phyloP scores from a whole-genome alignment of 108 stramenopile genomes.

The Stephanodiscus minutulus region DNA sequence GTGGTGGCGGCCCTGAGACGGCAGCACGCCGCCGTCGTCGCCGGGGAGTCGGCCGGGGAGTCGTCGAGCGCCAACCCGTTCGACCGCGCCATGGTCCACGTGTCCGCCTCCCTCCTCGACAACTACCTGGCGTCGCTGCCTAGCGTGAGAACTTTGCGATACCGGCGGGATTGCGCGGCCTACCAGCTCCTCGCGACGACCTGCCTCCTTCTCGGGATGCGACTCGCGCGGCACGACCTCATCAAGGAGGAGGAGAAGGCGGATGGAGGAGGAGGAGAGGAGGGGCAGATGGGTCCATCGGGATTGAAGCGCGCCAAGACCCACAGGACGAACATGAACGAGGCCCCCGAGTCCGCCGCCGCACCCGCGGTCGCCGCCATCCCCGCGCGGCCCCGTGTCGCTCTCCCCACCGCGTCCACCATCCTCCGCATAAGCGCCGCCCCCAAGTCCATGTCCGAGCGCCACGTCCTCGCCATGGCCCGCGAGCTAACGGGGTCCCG shows the following conservation, averaged over 20 bases:
- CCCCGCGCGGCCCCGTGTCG: background rate
- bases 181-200: slow-evolving; percentile 37
- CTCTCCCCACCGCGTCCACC: slow-evolving; percentile 24
- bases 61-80: slow-evolving; percentile 15
- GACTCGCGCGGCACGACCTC: slow-evolving; percentile 26
- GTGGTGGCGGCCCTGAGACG: slow-evolving; percentile 25
- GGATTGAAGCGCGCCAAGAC: slow-evolving; percentile 27
- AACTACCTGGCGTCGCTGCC: slow-evolving; percentile 24
- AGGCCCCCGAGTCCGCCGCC: background rate
- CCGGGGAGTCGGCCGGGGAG: background rate
- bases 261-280: background rate
- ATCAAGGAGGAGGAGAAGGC: background rate
- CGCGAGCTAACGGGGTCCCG: slow-evolving; percentile 32
- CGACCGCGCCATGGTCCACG: slow-evolving; percentile 27
- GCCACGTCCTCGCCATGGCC: slow-evolving; percentile 28
- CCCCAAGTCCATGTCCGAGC: slow-evolving; percentile 29
- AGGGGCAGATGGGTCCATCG: background rate
- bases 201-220: slow-evolving; percentile 28
- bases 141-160: slow-evolving; percentile 7
- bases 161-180: slow-evolving; percentile 25
- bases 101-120: slow-evolving; percentile 28
- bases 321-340: slow-evolving; percentile 28
- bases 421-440: slow-evolving; percentile 36
- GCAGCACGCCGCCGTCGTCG: background rate
- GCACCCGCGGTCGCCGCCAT: background rate